Evolutionary conservation across 331 rosid genomes (phyloP).

Genomic region (Cucumis variabilis): DNA sequence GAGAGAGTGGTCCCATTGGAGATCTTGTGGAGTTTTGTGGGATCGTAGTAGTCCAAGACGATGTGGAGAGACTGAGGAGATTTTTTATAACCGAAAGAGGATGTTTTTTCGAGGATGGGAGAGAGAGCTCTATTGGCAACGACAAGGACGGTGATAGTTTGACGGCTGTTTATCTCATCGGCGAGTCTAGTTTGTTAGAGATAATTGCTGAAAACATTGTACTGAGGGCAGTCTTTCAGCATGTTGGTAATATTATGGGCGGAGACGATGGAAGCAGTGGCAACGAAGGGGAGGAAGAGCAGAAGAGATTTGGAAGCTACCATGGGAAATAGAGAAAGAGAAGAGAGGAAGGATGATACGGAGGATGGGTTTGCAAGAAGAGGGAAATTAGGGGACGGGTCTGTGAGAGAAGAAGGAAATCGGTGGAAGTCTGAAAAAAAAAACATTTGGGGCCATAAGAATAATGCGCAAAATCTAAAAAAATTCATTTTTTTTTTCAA

Average conservation of each 20-base stretch:
- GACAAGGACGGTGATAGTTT: conserved; percentile 85
- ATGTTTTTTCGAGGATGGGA: conserved; percentile 56
- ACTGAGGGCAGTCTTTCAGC: conserved; percentile 63
- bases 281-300: conserved; percentile 36
- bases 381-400: too few relatives aligned
- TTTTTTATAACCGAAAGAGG: conserved; percentile 83
- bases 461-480: too few relatives aligned
- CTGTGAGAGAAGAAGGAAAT: too few relatives aligned
- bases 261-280: conserved; percentile 46
- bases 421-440: too few relatives aligned
- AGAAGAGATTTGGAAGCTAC: neutral
- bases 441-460: too few relatives aligned
- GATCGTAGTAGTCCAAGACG: conserved; percentile 87
- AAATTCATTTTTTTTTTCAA: too few relatives aligned
- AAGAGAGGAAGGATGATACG: neutral
- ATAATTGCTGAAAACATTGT: conserved; percentile 61
- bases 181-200: conserved; percentile 69
- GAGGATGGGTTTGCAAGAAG: too few relatives aligned
- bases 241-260: conserved; percentile 94
- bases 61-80: conserved; percentile 75
- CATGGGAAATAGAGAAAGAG: neutral
- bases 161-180: conserved; percentile 90
- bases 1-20: conserved; percentile 76
- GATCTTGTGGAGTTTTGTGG: conserved; percentile 77
- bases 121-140: conserved; percentile 67